Evolutionary conservation across 495 filamentous ascomycete species (phyloP), one percentile per base, ranked within the genome.

Genomic region (Trichocladium uniseriatum): DNA sequence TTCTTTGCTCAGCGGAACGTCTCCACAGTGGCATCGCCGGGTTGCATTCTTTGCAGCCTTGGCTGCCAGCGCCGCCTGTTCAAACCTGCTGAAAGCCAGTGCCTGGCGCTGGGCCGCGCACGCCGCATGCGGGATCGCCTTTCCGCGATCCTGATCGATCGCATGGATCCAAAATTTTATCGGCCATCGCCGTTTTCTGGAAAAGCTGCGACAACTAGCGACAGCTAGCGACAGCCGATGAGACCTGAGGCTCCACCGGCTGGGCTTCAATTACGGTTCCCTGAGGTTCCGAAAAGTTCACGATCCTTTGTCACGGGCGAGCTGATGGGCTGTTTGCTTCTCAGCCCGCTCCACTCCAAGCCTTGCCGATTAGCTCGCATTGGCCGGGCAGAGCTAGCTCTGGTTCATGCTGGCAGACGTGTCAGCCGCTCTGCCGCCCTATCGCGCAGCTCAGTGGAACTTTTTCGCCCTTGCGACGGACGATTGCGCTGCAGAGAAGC

Each of bases 401-500:
- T 10, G 39, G 40, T 51, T 38, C 21, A 40, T 45, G 35, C 42
- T 19, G 22, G 49, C 42, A 31, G 20, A 45, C 49, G 41, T 45
- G 49, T 51, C 49, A 45, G 35, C 41, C 49, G 35, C 41, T 34
- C 19, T 34, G 28, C 36, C 31, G 39, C 47, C 39, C 29, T 13
- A 27, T 40, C 21, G 48, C 32, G 24, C 32, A 39, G 32, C 40
- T n/a, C 39, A 32, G 32, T 51, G 48, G 41, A 18, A 19, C n/a
- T 8, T 10, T 3, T 18, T n/a, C 46, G n/a, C n/a, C 21, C 14
- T 11, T 16, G 44, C 31, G 2, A 6, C 3, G 16, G 9, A 14
- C 8, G n/a, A 20, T 39, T 35, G 32, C 11, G 41, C 49, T 51
- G 49, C 49, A 51, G 16, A 22, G 49, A 51, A 45, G 49, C 49